Evolutionary conservation across 495 filamentous ascomycete species (phyloP).

Genomic region (Penicillium chermesinum): DNA sequence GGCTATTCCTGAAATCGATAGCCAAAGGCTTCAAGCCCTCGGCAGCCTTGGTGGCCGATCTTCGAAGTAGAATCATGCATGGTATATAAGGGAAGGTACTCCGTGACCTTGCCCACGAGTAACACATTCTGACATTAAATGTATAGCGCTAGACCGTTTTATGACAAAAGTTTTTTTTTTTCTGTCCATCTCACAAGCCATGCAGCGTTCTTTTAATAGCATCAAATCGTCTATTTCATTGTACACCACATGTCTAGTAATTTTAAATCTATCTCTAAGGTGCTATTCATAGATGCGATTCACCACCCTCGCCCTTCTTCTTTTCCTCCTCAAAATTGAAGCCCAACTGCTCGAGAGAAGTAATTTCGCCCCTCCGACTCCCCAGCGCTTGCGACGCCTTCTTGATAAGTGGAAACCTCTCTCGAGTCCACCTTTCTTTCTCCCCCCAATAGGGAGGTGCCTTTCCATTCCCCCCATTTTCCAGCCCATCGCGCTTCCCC

Average conservation of each 20-base stretch:
- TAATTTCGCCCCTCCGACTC: not conserved
- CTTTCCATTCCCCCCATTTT: slow-evolving; percentile 4
- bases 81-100: too few relatives aligned
- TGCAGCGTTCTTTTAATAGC: too few relatives aligned
- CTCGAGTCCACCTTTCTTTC: slow-evolving; percentile 9
- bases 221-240: too few relatives aligned
- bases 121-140: too few relatives aligned
- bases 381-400: slow-evolving; percentile 7
- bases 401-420: slow-evolving; percentile 8
- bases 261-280: too few relatives aligned
- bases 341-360: slow-evolving; percentile 3
- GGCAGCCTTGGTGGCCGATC: not conserved
- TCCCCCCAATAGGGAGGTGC: slow-evolving; percentile 4
- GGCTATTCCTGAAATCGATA: not conserved
- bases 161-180: too few relatives aligned
- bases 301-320: not conserved
- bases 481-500: not conserved
- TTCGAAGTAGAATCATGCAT: not conserved
- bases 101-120: too few relatives aligned
- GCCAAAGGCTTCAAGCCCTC: not conserved
- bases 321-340: slow-evolving; percentile 1
- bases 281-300: slow-evolving; percentile 3
- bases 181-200: too few relatives aligned
- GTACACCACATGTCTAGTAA: too few relatives aligned
- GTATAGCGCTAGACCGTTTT: too few relatives aligned